Base-by-base conservation (phyloP, 352 stramenopile genomes). In the Globisporangium irregulare region DNA sequence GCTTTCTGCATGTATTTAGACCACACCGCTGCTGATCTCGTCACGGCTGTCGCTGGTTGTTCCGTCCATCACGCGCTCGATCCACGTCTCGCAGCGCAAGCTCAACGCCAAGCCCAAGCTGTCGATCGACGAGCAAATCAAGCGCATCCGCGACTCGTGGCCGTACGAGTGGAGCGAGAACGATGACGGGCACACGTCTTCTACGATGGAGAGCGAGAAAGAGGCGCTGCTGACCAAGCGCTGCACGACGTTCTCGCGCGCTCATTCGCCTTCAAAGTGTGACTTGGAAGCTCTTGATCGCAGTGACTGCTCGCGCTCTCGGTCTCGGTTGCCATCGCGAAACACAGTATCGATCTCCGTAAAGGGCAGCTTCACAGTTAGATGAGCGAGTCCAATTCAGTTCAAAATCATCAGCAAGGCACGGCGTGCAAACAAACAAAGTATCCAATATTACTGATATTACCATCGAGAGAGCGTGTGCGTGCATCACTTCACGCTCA, bases 101-200 rank as follows among this genome's bases (percentile, higher is more conserved):
- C 64, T 50, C n/a, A 22, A 54, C 29, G 24, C 46, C 51, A 73
- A 65, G 18, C 25, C 67, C 10, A 66, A 64, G 9, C 20, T 53
- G 18, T 57, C 65, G 25, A 70, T 88, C 34, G 75, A 82, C 4
- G 70, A 80, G 36, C 73, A 90, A 57, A 70, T 94, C 60, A 73
- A 77, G 12, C 78, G 70, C 50, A 91, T 94, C 65, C 84, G 86
- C 15, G 73, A 80, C 53, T 84, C 75, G 14, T 94, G 84, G 86
- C 84, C 84, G 14, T 86, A 91, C 67, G 73, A 79, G 14, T 90
- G 84, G 84, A 65, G 63, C 53, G 69, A 84, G 32, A 48, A 12
- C n/a, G 15, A 15, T 5, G 4, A 27, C 20, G 29, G 66, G 22
- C 53, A 66, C 20, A 41, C 22, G 4, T 7, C 15, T 7, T 4